Base-by-base conservation (phyloP, 2,329 filamentous ascomycete species). In the Sporothrix globosa region DNA sequence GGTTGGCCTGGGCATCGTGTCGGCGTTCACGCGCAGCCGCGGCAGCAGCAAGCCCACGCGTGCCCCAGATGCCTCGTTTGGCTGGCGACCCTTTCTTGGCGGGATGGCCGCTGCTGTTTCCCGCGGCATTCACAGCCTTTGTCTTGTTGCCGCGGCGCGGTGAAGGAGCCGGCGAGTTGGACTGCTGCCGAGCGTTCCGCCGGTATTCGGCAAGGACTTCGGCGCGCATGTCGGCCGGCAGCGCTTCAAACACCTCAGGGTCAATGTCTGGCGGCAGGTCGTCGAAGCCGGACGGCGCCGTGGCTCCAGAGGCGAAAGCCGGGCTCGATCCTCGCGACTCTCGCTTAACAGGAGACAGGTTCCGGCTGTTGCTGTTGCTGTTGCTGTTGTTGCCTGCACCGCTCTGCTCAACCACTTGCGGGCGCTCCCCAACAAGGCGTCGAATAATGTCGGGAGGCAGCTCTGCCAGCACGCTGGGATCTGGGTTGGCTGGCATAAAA, bases 161-260 rank as follows among this genome's bases (percentile, higher is more conserved):
- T 80, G 52, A 83, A 76, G 21, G 86, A 82, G 70, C 85, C 83
- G 75, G 88, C 90, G 50, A 84, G 83, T 9, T 87, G 0, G 87
- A 89, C 71, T 86, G 83, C 72, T 81, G 82, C 6, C 78, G 76
- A 9, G 74, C 76, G 27, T 76, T 75, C 67, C 78, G 78, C 68
- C 81, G 79, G 76, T 97, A 97, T 46, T 91, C 89, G 2, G 87
- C 89, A 10, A 97, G 80, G 0, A 98, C 84, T 79, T 98, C 96
- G 1, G 89, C 88, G 73, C 94, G 92, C 77, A 99, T 88, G 73
- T 97, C 93, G 50, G 91, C 89, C 0, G 96, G 96, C 0, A 99
- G 83, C 0, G 92, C 92, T 54, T 90, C 87, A 73, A 98, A 90
- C 1, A 93, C 91, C 54, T 95, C 92, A 0, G 89, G 89, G 76